phyloP scores from a whole-genome alignment of 202 grass and related monocot species.

The Schoenoplectus tabernaemontani region DNA sequence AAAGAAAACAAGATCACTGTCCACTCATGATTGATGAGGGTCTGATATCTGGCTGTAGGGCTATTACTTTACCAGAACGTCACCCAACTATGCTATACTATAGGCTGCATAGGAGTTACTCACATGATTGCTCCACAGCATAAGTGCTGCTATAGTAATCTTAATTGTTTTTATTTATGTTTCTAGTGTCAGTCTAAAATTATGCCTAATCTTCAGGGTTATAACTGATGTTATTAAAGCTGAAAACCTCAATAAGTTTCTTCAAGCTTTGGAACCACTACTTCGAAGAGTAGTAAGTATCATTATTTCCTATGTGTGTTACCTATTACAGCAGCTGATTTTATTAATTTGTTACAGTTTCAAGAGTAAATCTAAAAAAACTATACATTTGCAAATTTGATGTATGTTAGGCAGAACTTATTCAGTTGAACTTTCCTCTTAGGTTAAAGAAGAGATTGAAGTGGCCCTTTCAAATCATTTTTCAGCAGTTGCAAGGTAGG shows the following conservation, averaged over 20 bases:
- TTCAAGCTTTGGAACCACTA: constrained; percentile 31
- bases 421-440: constrained; percentile 22
- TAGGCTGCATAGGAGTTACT: not conserved
- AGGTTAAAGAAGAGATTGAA: constrained; percentile 99
- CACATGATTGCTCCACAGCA: not conserved
- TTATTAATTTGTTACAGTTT: not conserved
- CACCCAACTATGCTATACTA: not conserved
- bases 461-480: constrained; percentile 64
- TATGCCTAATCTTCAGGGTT: constrained; percentile 20
- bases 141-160: not conserved
- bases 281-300: constrained; percentile 39
- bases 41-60: not conserved
- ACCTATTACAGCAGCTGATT: not conserved
- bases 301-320: not conserved
- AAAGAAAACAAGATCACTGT: not conserved
- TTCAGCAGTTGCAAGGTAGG: constrained; percentile 47
- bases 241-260: constrained; percentile 28
- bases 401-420: not conserved
- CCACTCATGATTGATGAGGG: not conserved
- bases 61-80: not conserved
- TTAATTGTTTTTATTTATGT: not conserved
- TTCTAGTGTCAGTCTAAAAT: not conserved
- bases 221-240: constrained; percentile 17
- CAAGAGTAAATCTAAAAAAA: not conserved
- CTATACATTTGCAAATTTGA: not conserved